phyloP scores from a whole-genome alignment of 371 early-diverging fungal genomes.

The Choanephora cucurbitarum region DNA sequence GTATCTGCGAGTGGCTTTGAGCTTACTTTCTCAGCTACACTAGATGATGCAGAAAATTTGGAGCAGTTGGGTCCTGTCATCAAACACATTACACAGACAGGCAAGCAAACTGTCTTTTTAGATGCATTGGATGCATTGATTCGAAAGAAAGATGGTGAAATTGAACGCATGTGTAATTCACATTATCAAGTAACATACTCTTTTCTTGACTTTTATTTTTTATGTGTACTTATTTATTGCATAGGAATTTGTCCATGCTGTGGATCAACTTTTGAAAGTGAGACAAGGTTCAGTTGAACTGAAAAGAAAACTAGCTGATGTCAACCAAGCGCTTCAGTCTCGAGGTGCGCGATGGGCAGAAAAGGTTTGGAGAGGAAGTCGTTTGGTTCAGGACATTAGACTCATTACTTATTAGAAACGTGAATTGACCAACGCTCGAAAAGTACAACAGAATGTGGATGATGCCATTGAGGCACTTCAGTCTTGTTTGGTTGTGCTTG shows the following conservation, averaged over 20 bases:
- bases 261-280: conserved; percentile 94
- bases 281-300: conserved; percentile 84
- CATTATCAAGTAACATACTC: conserved; percentile 85
- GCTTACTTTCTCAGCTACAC: conserved; percentile 41
- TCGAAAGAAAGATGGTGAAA: conserved; percentile 91
- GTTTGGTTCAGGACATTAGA: background rate
- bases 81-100: conserved; percentile 86
- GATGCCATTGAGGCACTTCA: conserved; percentile 82
- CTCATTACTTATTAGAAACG: conserved; percentile 67
- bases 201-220: conserved; percentile 2
- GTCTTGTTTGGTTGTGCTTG: conserved; percentile 83
- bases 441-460: conserved; percentile 87
- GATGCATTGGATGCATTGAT: conserved; percentile 85
- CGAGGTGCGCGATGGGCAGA: conserved; percentile 78
- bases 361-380: conserved; percentile 72
- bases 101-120: conserved; percentile 83
- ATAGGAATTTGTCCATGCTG: conserved; percentile 95
- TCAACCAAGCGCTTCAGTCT: conserved; percentile 83
- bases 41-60: conserved; percentile 69
- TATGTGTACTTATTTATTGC: background rate
- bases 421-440: conserved; percentile 84
- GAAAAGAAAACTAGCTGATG: conserved; percentile 79
- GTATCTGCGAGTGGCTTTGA: conserved; percentile 31
- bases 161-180: conserved; percentile 94
- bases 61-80: conserved; percentile 89